Evolutionary conservation across 306 rosid genomes (phyloP).

Genomic region (Arachis stenosperma): DNA sequence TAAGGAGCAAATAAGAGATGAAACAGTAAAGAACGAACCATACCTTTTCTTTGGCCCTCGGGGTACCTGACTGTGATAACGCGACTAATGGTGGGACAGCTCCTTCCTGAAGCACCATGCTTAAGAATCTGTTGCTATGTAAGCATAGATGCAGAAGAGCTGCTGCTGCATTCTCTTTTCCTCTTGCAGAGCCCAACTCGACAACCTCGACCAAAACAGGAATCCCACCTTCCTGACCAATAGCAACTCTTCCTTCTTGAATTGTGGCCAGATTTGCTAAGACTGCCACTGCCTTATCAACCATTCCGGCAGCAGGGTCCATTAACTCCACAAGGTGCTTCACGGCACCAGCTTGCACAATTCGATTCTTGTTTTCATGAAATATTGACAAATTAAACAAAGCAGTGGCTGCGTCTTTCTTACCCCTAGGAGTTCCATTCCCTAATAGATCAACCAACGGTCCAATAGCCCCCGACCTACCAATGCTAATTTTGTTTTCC

Average conservation of each 20-base stretch:
- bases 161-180: conserved; percentile 97
- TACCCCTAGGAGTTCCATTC: conserved; percentile 93
- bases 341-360: conserved; percentile 95
- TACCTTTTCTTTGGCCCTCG: conserved; percentile 97
- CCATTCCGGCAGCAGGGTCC: conserved; percentile 99
- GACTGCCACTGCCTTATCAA: conserved; percentile 96
- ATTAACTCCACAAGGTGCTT: conserved; percentile 91
- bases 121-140: conserved; percentile 56
- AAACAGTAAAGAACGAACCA: conserved; percentile 28
- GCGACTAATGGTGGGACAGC: conserved; percentile 96
- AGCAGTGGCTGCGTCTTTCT: conserved; percentile 98
- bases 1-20: conserved; percentile 18
- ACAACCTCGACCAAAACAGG: conserved; percentile 95
- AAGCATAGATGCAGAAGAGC: conserved; percentile 87
- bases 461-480: conserved; percentile 87
- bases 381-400: conserved; percentile 87
- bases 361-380: conserved; percentile 84
- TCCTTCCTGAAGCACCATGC: conserved; percentile 85
- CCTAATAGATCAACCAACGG: conserved; percentile 93
- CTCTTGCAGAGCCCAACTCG: conserved; percentile 95
- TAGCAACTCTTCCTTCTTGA: conserved; percentile 79
- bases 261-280: conserved; percentile 92
- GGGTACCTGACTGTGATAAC: conserved; percentile 90
- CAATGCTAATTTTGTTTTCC: conserved; percentile 86
- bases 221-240: conserved; percentile 82